phyloP scores from a whole-genome alignment of 139 green algal species.

The Zygnema cylindricum region DNA sequence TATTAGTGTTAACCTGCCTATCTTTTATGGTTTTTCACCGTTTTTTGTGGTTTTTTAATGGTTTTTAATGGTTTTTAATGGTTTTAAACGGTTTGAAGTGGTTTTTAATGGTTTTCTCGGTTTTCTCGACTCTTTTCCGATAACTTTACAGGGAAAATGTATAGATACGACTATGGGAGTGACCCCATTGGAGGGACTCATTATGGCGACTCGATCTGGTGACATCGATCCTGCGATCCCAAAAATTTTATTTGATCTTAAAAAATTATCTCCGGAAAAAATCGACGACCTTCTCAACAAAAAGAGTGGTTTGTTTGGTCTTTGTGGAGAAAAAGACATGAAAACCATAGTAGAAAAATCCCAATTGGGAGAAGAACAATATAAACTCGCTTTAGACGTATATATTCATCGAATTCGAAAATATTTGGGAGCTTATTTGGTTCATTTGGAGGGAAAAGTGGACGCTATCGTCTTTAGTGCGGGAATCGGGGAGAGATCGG shows the following conservation, averaged over 20 bases:
- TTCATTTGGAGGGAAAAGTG: slow-evolving; percentile 75
- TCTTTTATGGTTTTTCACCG: too few species aligned
- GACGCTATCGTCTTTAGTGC: slow-evolving; percentile 89
- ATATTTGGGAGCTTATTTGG: slow-evolving; percentile 86
- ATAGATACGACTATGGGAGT: slow-evolving; percentile 87
- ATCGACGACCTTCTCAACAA: slow-evolving; percentile 87
- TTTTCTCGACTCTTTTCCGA: too few species aligned
- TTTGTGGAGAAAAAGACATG: slow-evolving; percentile 72
- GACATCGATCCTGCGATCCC: slow-evolving; percentile 81
- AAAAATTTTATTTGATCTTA: slow-evolving; percentile 63
- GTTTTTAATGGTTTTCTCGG: too few species aligned
- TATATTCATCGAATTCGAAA: slow-evolving; percentile 83
- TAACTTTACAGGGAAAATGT: slow-evolving; percentile 61
- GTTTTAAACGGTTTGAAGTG: too few species aligned
- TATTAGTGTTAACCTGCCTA: too few species aligned
- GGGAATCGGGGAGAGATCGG: slow-evolving; percentile 79
- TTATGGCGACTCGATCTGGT: slow-evolving; percentile 69
- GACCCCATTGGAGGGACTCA: slow-evolving; percentile 80
- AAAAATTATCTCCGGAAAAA: slow-evolving; percentile 57
- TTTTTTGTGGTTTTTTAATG: too few species aligned
- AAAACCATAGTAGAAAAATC: slow-evolving; percentile 69
- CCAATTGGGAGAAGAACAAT: slow-evolving; percentile 62
- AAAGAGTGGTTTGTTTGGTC: slow-evolving; percentile 71
- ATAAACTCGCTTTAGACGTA: slow-evolving; percentile 78
- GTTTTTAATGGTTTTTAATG: too few species aligned